A percentile compares a stretch with the other conserved stretches of the same genome.
Conservation (phyloP, 176 grass and related monocot species). For the Dactylis glomerata region DNA sequence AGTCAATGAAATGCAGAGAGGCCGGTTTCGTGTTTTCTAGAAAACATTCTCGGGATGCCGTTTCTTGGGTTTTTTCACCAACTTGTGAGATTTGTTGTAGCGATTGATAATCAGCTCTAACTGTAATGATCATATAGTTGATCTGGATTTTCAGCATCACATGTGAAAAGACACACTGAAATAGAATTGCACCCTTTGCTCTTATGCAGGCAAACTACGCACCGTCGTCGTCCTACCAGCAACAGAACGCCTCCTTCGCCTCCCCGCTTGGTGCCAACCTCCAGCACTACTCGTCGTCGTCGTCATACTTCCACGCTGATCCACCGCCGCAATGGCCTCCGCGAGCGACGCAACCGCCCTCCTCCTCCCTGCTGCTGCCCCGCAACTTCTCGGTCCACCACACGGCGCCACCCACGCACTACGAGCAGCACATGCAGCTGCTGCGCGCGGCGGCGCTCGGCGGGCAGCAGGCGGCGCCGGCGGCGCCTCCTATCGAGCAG, state of each 20-base stretch:
- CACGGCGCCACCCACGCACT: background rate
- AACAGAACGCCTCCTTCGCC: conserved; percentile 3
- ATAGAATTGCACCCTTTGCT: background rate
- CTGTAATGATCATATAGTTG: background rate
- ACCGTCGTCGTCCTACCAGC: conserved; percentile 27
- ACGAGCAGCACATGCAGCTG: conserved; percentile 37
- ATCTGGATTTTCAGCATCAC: background rate
- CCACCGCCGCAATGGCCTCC: conserved; percentile 25
- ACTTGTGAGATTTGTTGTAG: background rate
- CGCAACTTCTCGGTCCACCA: conserved; percentile 18
- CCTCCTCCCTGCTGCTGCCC: conserved; percentile 2
- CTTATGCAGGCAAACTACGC: conserved; percentile 29
- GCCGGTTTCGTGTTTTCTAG: background rate
- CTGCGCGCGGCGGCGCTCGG: conserved; percentile 9
- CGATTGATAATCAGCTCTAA: background rate
- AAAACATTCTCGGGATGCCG: background rate
- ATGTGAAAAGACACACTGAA: background rate
- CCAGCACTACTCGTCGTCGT: conserved; percentile 22
- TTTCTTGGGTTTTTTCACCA: background rate
- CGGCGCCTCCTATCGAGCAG: conserved; percentile 46
- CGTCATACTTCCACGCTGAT: conserved; percentile 20
- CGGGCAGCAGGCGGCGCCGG: background rate
- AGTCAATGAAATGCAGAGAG: background rate
- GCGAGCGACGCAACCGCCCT: background rate
- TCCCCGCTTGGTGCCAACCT: conserved; percentile 5